Conservation (phyloP, 2,329 filamentous ascomycete genomes). For the Peltaster fructicola region DNA sequence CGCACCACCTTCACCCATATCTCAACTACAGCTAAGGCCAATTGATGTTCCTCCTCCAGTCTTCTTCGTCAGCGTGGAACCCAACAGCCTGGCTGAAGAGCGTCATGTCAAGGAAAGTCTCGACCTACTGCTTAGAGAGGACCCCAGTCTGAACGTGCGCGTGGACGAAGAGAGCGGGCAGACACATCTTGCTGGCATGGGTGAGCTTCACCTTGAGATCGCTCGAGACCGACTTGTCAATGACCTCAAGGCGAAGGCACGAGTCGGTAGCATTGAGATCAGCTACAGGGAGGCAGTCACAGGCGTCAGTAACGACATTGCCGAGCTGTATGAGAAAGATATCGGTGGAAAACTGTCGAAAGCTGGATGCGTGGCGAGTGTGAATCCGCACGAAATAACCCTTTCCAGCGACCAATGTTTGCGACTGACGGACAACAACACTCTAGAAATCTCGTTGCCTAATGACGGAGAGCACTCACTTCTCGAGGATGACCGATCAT, state of each 20-base stretch:
- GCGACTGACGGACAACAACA: slow-evolving; percentile 50
- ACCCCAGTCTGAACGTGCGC: slow-evolving; percentile 74
- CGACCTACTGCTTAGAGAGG: slow-evolving; percentile 66
- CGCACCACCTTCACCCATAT: slow-evolving; percentile 49
- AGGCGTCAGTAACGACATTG: slow-evolving; percentile 36
- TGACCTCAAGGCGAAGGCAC: slow-evolving; percentile 72
- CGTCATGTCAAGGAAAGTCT: slow-evolving; percentile 63
- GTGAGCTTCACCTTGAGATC: slow-evolving; percentile 86
- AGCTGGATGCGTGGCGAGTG: slow-evolving; percentile 52
- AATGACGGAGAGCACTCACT: slow-evolving; percentile 26
- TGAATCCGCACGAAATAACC: slow-evolving; percentile 40
- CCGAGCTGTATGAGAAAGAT: slow-evolving; percentile 55
- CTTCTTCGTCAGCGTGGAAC: slow-evolving; percentile 90
- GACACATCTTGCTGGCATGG: slow-evolving; percentile 89
- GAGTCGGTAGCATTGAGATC: slow-evolving; percentile 81
- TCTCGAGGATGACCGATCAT: slow-evolving; percentile 37
- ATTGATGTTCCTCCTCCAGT: slow-evolving; percentile 85
- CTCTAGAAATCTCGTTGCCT: slow-evolving; percentile 40
- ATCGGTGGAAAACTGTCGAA: slow-evolving; percentile 66
- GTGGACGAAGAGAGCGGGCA: slow-evolving; percentile 82
- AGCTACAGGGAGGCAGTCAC: slow-evolving; percentile 78
- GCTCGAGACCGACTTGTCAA: slow-evolving; percentile 73
- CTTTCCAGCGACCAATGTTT: slow-evolving; percentile 19
- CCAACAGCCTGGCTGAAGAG: slow-evolving; percentile 57
- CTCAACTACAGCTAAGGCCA: slow-evolving; percentile 64